Evolutionary conservation across 768 basidiomycete species (phyloP).

Genomic region (Galerina sulciceps): DNA sequence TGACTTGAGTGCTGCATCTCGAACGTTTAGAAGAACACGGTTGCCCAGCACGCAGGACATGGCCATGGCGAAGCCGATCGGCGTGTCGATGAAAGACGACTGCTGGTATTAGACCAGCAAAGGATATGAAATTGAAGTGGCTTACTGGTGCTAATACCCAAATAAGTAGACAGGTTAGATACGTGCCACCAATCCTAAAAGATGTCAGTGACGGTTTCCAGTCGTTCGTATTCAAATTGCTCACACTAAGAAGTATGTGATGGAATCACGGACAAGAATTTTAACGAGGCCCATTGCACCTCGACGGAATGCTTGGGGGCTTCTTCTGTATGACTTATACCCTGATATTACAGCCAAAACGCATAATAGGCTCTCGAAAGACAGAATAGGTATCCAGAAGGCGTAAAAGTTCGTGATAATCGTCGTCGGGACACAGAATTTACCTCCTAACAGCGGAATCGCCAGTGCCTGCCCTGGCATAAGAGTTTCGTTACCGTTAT

Average conservation of each 20-base stretch:
- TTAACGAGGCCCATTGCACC: background rate
- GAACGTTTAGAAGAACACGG: too few species aligned
- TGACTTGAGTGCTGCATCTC: too few species aligned
- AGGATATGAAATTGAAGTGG: background rate
- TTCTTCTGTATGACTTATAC: background rate
- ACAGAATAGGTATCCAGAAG: background rate
- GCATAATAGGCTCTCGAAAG: background rate
- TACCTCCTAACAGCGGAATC: background rate
- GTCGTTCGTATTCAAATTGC: background rate
- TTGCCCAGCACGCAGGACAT: background rate
- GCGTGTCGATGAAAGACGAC: background rate
- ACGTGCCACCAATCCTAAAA: background rate
- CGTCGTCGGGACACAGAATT: background rate
- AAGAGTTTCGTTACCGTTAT: background rate
- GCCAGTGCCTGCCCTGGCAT: background rate
- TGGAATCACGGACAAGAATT: background rate
- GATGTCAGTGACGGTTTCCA: background rate
- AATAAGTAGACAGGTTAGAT: background rate
- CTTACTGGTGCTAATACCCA: background rate
- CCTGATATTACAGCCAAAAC: background rate
- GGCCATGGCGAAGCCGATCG: background rate
- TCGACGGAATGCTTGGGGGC: background rate
- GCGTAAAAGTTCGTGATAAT: background rate
- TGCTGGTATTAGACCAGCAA: background rate
- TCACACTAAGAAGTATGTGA: background rate